Base-by-base conservation (phyloP, 179 eudicot species). In the Silene coronaria region DNA sequence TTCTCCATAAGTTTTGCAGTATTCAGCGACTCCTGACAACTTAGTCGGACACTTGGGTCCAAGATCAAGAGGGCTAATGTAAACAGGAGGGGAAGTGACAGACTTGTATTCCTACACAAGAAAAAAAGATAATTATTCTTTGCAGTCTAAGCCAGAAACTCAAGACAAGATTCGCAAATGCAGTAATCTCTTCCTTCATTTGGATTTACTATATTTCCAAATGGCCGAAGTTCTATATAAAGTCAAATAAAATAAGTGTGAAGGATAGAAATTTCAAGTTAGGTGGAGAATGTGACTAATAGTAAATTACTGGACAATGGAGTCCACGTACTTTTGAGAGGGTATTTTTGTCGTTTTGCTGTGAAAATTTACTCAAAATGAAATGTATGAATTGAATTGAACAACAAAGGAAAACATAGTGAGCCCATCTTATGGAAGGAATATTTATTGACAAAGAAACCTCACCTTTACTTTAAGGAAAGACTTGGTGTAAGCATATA, bases 21-120 rank as follows among this genome's bases (percentile, higher is more conserved):
- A 92, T 78, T 95, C 97, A 16, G 91, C 89, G 23, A 85, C 78
- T 28, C 91, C 91, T 57, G 96, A 75, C 61, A 95, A 38, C 80
- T 89, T 92, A 75, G 88, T 91, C 30, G 91, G 85, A 79, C 81
- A 95, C 80, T 95, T 92, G 64, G 99, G 99, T 55, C 99, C 95
- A 77, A 95, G 82, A 86, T 95, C 99, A 67, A 92, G 91, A 76
- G 99, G 97, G 83, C 91, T 95, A 66, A 95, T 95, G 80, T 82
- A 82, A 76, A 95, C 97, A 70, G 96, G 97, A 51, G 93, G 86
- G 10, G 99, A 95, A 75, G 89, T 91, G 36, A 95, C 80, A 60
- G 82, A 22, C 81, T 88, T 84, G 85, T 92, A 95, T 81, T 86
- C 97, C 99, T 95, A 91, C 87, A 83, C 59, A 67, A 30, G 34